Evolutionary conservation across 805 yeast genomes (phyloP), one percentile per base, ranked within the genome.

Genomic region (Kregervanrija pseudodelftensis): DNA sequence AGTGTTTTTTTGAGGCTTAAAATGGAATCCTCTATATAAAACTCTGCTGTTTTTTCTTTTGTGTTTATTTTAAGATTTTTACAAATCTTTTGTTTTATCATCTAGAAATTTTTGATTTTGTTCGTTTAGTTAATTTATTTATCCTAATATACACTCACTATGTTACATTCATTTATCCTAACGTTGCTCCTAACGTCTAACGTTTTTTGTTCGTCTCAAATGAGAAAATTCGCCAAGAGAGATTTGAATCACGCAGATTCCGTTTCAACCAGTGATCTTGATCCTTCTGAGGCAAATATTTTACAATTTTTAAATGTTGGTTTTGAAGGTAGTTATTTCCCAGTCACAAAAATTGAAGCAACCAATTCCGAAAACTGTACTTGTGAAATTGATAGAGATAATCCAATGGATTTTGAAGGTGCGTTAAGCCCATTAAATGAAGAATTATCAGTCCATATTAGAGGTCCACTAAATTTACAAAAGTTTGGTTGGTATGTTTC

Each of bases 371-470:
- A 70, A 40, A 53, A 63, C 4, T 80, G 85, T 63, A 56, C 72
- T 9, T 74, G 84, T 56, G 66, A 61, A 30, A 51, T 68, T 33
- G 64, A 70, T 46, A 46, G 50, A 5, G 59, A 63, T n/a, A 59
- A 50, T 16, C 62, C 65, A 30, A 38, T 39, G 14, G 30, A 55
- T 5, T 78, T 79, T 51, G 64, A 72, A 9, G 91, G 91, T 17
- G 46, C 76, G 16, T 76, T 80, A 55, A 65, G 88, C 28, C 93
- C 93, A 7, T 58, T 83, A 35, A 67, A 82, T 58, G 80, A 74
- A 52, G 89, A 79, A 58, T 68, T 84, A 22, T 79, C 88, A 4
- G 87, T 84, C 12, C 93, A 84, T 59, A 77, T 84, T 61, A 74
- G 93, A 66, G 93, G 93, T 38, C 93, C 93, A 9, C 59, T 84